Evolutionary conservation across 768 basidiomycete genomes (phyloP).

Genomic region (Kwoniella dendrophila): DNA sequence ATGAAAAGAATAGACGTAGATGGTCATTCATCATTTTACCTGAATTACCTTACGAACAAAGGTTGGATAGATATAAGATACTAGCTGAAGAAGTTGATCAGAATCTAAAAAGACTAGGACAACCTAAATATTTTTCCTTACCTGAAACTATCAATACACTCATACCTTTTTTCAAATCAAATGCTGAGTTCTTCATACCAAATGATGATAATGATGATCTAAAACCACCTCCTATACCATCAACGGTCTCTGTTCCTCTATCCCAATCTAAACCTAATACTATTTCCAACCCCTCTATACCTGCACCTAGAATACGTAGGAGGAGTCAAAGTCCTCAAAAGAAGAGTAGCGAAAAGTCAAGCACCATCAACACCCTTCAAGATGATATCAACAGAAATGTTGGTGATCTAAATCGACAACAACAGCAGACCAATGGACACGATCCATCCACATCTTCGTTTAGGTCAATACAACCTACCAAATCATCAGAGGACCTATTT

Average conservation of each 20-base stretch:
- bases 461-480: neutral
- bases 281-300: neutral
- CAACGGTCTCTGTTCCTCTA: neutral
- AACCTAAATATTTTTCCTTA: slow-evolving; percentile 20
- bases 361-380: too few species aligned
- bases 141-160: neutral
- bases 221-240: neutral
- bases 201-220: neutral
- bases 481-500: neutral
- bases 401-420: too few species aligned
- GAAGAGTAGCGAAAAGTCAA: too few species aligned
- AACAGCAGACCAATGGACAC: neutral
- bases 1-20: slow-evolving; percentile 2
- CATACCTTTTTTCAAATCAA: neutral
- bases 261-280: neutral
- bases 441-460: neutral
- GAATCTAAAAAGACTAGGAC: slow-evolving; percentile 4
- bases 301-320: neutral
- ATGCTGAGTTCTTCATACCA: neutral
- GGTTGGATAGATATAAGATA: slow-evolving; percentile 14
- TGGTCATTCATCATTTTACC: slow-evolving; percentile 40
- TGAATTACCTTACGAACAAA: slow-evolving; percentile 23
- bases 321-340: too few species aligned
- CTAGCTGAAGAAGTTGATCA: slow-evolving; percentile 30
- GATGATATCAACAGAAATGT: too few species aligned